Evolutionary conservation across 176 grass and related monocot species (phyloP).

Genomic region (Oryza coarctata): DNA sequence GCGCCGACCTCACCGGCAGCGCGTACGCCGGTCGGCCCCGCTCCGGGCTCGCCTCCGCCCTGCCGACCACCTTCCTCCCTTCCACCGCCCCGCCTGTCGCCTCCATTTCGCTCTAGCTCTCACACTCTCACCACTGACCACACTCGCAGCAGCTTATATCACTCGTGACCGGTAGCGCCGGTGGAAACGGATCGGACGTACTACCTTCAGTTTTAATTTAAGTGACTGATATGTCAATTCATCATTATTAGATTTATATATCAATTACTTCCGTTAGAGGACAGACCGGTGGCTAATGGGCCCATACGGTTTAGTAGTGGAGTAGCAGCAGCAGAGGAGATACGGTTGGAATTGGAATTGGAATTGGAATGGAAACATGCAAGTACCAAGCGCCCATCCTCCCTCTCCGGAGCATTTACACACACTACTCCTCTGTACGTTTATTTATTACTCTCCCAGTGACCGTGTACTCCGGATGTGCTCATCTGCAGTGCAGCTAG

Average conservation of each 20-base stretch:
- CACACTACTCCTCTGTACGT: neutral
- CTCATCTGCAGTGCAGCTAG: neutral
- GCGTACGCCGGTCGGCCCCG: slow-evolving; percentile 48
- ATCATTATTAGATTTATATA: too few species aligned
- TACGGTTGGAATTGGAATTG: neutral
- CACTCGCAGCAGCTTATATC: slow-evolving; percentile 5
- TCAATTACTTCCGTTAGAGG: too few species aligned
- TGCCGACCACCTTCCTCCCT: slow-evolving; percentile 47
- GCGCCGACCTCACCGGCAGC: slow-evolving; percentile 41
- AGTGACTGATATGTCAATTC: too few species aligned
- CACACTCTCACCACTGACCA: neutral
- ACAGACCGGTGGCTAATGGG: neutral
- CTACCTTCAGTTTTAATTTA: too few species aligned
- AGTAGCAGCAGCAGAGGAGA: neutral
- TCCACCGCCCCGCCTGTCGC: slow-evolving; percentile 17
- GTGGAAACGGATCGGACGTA: too few species aligned
- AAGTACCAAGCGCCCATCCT: neutral
- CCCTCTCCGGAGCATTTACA: neutral
- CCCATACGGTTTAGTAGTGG: neutral
- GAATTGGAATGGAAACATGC: slow-evolving; percentile 22
- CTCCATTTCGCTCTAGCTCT: slow-evolving; percentile 33
- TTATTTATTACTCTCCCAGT: neutral
- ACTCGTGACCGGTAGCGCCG: neutral
- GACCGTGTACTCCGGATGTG: neutral
- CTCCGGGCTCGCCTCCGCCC: slow-evolving; percentile 74